Evolutionary conservation across 441 rosid genomes (phyloP), one percentile per base, ranked within the genome.

Genomic region (Isatis lusitanica): DNA sequence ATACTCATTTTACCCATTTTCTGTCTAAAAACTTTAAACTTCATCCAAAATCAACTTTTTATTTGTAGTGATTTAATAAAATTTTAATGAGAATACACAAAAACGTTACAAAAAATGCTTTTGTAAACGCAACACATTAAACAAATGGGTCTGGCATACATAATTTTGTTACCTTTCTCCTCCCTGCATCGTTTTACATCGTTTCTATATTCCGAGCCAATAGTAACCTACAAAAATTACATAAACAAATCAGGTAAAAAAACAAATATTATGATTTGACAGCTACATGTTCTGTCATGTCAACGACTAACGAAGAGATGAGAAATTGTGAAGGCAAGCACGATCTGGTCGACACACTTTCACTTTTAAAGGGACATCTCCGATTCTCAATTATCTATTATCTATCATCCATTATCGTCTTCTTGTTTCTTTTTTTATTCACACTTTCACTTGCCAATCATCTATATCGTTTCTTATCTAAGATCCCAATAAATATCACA

Each of bases 291-390:
- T 26, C 21, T 52, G 66, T 70, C 75, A 63, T 69, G 75, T 47
- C 75, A 70, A 56, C 66, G 53, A 76, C 75, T 51, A 55, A 43
- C 33, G 42, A 66, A 68, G 63, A 42, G n/a, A 68, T 24, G 65
- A 66, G 21, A 74, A 33, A 47, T 12, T 53, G 70, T 69, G 60
- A 36, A 75, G 36, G 70, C 70, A 69, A 63, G 74, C 79, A 75
- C 79, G 79, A 63, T 63, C 61, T 70, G 16, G 59, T 68, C 50
- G 74, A 62, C 70, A 69, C 57, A 21, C 74, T 63, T 53, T 31
- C 21, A 21, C 57, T 46, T 51, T 46, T 51, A 42, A 52, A 63
- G 53, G 36, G 56, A 63, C 64, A 31, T 53, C 28, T n/a, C 64
- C 64, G 8, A 57, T 57, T 56, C 62, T 57, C 42, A 30, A 30